Conservation (phyloP, 768 basidiomycete genomes). For the Lentinus tigrinus region DNA sequence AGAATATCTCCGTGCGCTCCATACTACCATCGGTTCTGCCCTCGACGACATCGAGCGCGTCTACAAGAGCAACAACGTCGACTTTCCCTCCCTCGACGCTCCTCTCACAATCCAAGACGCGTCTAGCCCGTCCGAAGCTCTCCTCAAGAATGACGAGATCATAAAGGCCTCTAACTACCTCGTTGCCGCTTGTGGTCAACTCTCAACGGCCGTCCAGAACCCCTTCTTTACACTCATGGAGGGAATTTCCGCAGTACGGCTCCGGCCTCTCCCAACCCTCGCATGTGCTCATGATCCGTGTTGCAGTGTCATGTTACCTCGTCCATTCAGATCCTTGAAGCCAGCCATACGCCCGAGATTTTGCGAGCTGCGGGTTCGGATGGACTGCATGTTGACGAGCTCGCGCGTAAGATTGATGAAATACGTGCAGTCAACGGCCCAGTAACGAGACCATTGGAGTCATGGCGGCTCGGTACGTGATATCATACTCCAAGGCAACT, state of each 20-base stretch:
- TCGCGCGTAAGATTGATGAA: constrained; percentile 17
- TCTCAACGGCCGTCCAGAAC: constrained; percentile 17
- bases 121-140: constrained; percentile 7
- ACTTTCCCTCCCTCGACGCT: constrained; percentile 5
- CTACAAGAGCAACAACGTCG: constrained; percentile 25
- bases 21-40: constrained; percentile 62
- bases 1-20: constrained; percentile 56
- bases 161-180: constrained; percentile 16
- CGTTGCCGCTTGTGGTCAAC: constrained; percentile 19
- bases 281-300: background rate
- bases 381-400: constrained; percentile 46
- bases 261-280: background rate
- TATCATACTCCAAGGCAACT: constrained; percentile 6
- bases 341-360: constrained; percentile 66
- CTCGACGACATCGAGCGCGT: constrained; percentile 63
- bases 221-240: constrained; percentile 61
- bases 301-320: constrained; percentile 67
- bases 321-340: constrained; percentile 69
- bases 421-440: background rate
- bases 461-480: constrained; percentile 48
- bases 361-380: constrained; percentile 58
- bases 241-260: constrained; percentile 57
- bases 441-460: constrained; percentile 15
- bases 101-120: background rate
- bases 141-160: constrained; percentile 12